phyloP scores from a whole-genome alignment of 345 rosid genomes.

The Acer yangbiense region DNA sequence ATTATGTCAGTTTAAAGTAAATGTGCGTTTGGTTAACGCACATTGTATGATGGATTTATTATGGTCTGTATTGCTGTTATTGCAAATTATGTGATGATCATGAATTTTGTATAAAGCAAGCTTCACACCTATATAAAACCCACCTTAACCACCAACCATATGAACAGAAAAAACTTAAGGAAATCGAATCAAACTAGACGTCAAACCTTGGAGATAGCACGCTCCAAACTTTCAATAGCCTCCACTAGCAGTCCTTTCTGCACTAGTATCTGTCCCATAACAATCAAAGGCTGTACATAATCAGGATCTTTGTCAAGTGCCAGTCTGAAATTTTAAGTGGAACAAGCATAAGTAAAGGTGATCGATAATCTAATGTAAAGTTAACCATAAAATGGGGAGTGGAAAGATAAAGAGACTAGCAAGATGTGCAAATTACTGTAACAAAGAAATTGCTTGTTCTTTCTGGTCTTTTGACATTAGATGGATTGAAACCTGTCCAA shows the following conservation, averaged over 20 bases:
- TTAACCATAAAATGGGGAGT: background rate
- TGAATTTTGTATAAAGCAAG: background rate
- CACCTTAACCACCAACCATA: background rate
- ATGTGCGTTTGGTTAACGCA: background rate
- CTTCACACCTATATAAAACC: background rate
- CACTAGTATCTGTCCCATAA: constrained; percentile 73
- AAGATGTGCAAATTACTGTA: constrained; percentile 43
- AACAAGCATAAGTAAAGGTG: background rate
- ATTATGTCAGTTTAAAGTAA: background rate
- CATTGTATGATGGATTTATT: background rate
- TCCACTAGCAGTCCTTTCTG: constrained; percentile 56
- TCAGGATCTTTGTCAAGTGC: constrained; percentile 83
- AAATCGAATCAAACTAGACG: background rate
- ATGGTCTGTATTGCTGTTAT: background rate
- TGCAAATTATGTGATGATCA: background rate
- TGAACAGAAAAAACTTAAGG: background rate
- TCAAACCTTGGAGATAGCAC: constrained; percentile 71
- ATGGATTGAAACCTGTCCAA: constrained; percentile 65
- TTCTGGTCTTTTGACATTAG: constrained; percentile 53
- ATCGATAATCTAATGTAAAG: background rate
- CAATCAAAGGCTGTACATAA: constrained; percentile 52
- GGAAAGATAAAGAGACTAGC: background rate
- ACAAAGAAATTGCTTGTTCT: constrained; percentile 56
- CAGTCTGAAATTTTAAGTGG: constrained; percentile 42
- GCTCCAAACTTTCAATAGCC: constrained; percentile 66